Percentiles rank a stretch among this genome's conserved stretches.
phyloP scores from a whole-genome alignment of 2,329 filamentous ascomycete genomes.

The Knufia fluminis region DNA sequence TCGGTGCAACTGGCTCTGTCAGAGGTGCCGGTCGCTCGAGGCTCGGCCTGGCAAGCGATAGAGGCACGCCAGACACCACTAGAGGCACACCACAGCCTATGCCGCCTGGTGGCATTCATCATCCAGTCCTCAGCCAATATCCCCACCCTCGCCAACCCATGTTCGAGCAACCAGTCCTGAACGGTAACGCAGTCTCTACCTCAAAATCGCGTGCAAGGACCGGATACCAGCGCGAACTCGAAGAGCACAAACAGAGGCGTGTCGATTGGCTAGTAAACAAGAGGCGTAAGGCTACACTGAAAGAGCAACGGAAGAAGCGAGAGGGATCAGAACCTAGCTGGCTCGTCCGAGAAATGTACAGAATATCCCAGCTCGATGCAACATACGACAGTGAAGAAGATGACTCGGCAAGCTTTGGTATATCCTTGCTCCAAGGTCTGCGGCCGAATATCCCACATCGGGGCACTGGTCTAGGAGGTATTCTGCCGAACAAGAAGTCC shows the following conservation, averaged over 20 bases:
- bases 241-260: slow-evolving; percentile 40
- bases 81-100: slow-evolving; percentile 25
- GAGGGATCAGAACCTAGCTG: slow-evolving; percentile 30
- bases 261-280: slow-evolving; percentile 40
- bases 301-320: slow-evolving; percentile 28
- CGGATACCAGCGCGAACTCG: slow-evolving; percentile 42
- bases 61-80: slow-evolving; percentile 20
- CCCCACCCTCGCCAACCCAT: slow-evolving; percentile 16
- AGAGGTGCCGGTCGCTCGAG: slow-evolving; percentile 38
- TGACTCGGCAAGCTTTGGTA: slow-evolving; percentile 34
- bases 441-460: neutral
- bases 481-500: slow-evolving; percentile 9
- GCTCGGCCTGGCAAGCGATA: slow-evolving; percentile 30
- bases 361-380: slow-evolving; percentile 35
- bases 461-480: slow-evolving; percentile 27
- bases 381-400: slow-evolving; percentile 39
- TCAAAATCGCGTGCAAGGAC: slow-evolving; percentile 40
- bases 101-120: slow-evolving; percentile 32
- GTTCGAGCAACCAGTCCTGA: slow-evolving; percentile 12
- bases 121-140: slow-evolving; percentile 36
- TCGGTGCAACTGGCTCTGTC: slow-evolving; percentile 5
- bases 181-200: slow-evolving; percentile 25
- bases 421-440: slow-evolving; percentile 1
- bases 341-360: slow-evolving; percentile 33
- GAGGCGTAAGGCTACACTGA: slow-evolving; percentile 32